Percentiles rank a stretch among this genome's conserved stretches.
phyloP scores from a whole-genome alignment of 768 basidiomycete genomes.

The Tephrocybe sp. region DNA sequence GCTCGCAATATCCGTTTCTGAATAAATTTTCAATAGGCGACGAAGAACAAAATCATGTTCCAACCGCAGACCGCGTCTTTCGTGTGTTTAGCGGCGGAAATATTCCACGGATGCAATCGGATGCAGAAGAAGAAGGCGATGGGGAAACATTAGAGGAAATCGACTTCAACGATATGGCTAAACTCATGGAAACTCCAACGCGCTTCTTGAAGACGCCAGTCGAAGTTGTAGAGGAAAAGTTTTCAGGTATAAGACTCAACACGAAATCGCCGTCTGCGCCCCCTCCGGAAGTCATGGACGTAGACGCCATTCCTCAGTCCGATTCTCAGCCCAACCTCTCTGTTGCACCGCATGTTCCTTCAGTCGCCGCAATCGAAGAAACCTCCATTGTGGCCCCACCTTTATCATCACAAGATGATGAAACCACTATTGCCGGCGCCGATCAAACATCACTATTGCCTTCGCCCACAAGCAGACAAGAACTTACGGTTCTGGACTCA shows the following conservation, averaged over 20 bases:
- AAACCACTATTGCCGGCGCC: too few relatives aligned
- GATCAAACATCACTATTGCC: too few relatives aligned
- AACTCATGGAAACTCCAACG: slow-evolving; percentile 33
- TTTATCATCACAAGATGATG: too few relatives aligned
- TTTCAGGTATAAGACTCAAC: slow-evolving; percentile 32
- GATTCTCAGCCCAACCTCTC: too few relatives aligned
- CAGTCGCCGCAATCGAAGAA: not conserved
- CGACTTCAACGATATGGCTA: slow-evolving; percentile 62
- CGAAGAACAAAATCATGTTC: slow-evolving; percentile 52
- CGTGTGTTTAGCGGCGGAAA: slow-evolving; percentile 53
- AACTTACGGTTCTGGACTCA: not conserved
- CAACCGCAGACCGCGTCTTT: slow-evolving; percentile 68
- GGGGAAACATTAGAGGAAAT: slow-evolving; percentile 52
- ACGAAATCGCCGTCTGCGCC: not conserved
- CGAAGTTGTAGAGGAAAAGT: slow-evolving; percentile 29
- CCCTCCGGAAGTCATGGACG: not conserved
- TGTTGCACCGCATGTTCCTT: not conserved
- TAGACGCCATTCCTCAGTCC: not conserved
- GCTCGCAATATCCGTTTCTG: not conserved
- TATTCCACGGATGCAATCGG: slow-evolving; percentile 21
- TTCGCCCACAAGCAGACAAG: too few relatives aligned
- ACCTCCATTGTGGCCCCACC: not conserved
- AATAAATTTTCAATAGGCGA: slow-evolving; percentile 32
- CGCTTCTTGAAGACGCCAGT: slow-evolving; percentile 12
- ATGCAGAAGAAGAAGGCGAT: slow-evolving; percentile 29